These are phyloP conservation scores for Sporormia fimetaria DNA, from an alignment of 495 filamentous ascomycete genomes.

Conservation along the genomic window DNA sequence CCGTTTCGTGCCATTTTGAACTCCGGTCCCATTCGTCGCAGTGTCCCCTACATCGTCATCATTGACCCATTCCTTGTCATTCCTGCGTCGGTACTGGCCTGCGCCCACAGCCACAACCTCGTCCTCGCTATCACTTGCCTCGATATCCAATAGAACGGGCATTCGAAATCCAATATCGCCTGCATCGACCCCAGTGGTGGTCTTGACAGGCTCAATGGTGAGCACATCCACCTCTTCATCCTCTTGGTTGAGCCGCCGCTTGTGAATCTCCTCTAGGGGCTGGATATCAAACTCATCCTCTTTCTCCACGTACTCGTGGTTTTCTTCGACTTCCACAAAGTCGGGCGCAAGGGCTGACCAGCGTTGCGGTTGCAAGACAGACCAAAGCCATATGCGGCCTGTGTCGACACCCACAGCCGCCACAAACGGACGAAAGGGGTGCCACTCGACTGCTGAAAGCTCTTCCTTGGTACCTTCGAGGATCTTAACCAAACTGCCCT, in stretches of 20 bases:
- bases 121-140: slow-evolving; percentile 68
- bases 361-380: slow-evolving; percentile 78
- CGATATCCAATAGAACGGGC: slow-evolving; percentile 76
- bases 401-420: slow-evolving; percentile 83
- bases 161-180: slow-evolving; percentile 61
- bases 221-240: slow-evolving; percentile 84
- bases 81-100: slow-evolving; percentile 71
- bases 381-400: slow-evolving; percentile 86
- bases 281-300: slow-evolving; percentile 99
- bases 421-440: slow-evolving; percentile 76
- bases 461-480: slow-evolving; percentile 92
- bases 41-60: slow-evolving; percentile 38
- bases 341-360: slow-evolving; percentile 96
- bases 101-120: slow-evolving; percentile 77
- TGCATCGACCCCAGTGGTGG: slow-evolving; percentile 42
- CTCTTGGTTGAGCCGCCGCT: slow-evolving; percentile 75
- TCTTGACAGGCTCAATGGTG: slow-evolving; percentile 54
- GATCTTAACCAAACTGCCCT: slow-evolving; percentile 92
- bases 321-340: slow-evolving; percentile 96
- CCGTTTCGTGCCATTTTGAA: slow-evolving; percentile 21
- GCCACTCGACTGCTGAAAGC: slow-evolving; percentile 91
- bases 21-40: slow-evolving; percentile 13
- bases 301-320: slow-evolving; percentile 86
- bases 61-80: slow-evolving; percentile 45
- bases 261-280: slow-evolving; percentile 86